Evolutionary conservation across 2,329 filamentous ascomycete species (phyloP).

Genomic region (Hawksworthiomyces lignivorus): DNA sequence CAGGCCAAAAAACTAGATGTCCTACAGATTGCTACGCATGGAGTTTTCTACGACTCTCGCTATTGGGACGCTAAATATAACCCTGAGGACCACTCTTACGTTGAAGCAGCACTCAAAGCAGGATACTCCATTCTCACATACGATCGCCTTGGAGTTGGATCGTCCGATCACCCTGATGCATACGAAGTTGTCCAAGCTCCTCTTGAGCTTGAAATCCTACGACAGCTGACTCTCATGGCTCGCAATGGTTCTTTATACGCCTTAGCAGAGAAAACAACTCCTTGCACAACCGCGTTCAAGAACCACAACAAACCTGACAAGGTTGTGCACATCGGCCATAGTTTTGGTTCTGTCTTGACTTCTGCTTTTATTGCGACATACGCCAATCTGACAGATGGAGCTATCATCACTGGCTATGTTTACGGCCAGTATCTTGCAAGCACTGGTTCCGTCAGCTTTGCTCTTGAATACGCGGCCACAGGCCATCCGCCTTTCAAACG

Average conservation of each 20-base stretch:
- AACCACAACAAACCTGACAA: conserved; percentile 21
- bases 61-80: conserved; percentile 24
- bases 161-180: conserved; percentile 28
- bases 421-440: conserved; percentile 1
- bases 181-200: conserved; percentile 30
- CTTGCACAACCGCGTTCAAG: conserved; percentile 13
- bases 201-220: conserved; percentile 31
- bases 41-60: conserved; percentile 23
- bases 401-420: conserved; percentile 31
- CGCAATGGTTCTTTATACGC: conserved; percentile 25
- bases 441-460: conserved; percentile 3
- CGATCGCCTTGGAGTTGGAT: conserved; percentile 29
- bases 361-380: conserved; percentile 22
- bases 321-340: conserved; percentile 17
- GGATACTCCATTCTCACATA: conserved; percentile 33
- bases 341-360: conserved; percentile 19
- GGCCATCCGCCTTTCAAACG: conserved; percentile 1
- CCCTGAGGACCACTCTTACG: conserved; percentile 27
- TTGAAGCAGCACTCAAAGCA: conserved; percentile 25
- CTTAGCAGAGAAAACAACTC: conserved; percentile 14
- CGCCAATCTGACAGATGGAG: conserved; percentile 27
- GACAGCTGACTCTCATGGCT: conserved; percentile 26
- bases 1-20: conserved; percentile 10
- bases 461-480: conserved; percentile 2
- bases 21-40: conserved; percentile 32